Evolutionary conservation across 2,329 filamentous ascomycete genomes (phyloP), one percentile per base, ranked within the genome.

Genomic region (Epichloe hybrida): DNA sequence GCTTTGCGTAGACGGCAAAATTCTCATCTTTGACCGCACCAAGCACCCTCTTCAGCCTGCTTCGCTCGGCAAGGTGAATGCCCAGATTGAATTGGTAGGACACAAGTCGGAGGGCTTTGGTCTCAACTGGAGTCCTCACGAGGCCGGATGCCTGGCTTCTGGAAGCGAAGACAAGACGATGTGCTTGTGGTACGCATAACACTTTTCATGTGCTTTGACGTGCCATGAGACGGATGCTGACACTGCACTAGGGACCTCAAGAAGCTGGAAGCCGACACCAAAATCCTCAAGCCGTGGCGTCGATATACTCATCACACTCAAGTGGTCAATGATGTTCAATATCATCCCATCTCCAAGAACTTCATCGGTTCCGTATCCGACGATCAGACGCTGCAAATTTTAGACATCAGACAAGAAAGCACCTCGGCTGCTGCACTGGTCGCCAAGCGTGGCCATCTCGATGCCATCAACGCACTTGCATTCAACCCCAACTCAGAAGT

Each of bases 271-370:
- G 80, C 80, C 58, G 77, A 78, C 53, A 83, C 82, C 66, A 86
- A 80, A 62, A 77, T 76, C 34, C 72, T 97, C 48, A 80, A 80
- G 59, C 83, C 89, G 12, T 73, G 76, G 5, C 79, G 84, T 46
- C 84, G 80, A 39, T 97, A 93, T 69, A 91, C 82, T 1, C 87
- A 96, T 57, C 94, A 98, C 66, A 83, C 77, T 20, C 83, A 91
- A 27, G 86, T 93, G 50, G 93, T 98, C 64, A 98, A 98, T 66
- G 93, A 98, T 62, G 90, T 98, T 35, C 89, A 97, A 69, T 88
- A 95, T 64, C 91, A 97, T 60, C 90, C 91, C 8, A 79, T 89
- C 42, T 87, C 91, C 56, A 83, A 81, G 60, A 82, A 83, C 59
- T 83, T 94, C 56, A 86, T 98, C 54, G 94, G 91, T 55, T 91